Evolutionary conservation across 257 asterid species (phyloP).

Genomic region (Leonotis leonurus): DNA sequence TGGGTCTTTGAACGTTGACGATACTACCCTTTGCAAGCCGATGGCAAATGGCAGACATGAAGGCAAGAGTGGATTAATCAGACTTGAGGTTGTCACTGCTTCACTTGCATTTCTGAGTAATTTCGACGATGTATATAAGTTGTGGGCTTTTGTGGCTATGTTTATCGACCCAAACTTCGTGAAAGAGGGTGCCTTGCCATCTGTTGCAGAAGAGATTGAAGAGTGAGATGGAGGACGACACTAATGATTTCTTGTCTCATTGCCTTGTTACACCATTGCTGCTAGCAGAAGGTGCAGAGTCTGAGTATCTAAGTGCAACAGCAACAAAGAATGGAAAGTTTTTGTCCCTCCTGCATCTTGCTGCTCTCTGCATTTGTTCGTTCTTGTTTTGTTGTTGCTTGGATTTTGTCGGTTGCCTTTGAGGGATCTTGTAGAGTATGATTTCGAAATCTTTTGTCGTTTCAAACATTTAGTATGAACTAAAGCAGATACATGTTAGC

Average conservation of each 20-base stretch:
- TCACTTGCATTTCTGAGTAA: slow-evolving; percentile 80
- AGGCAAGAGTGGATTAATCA: slow-evolving; percentile 60
- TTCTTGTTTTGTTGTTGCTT: slow-evolving; percentile 42
- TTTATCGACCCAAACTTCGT: slow-evolving; percentile 70
- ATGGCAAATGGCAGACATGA: slow-evolving; percentile 68
- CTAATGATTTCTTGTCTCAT: slow-evolving; percentile 6
- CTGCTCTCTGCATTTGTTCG: slow-evolving; percentile 30
- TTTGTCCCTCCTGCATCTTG: slow-evolving; percentile 29
- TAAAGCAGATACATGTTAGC: slow-evolving; percentile 31
- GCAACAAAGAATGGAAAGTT: not conserved
- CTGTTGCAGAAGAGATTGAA: slow-evolving; percentile 58
- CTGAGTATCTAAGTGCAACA: not conserved
- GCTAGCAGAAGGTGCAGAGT: slow-evolving; percentile 10
- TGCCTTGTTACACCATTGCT: not conserved
- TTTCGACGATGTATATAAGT: slow-evolving; percentile 79
- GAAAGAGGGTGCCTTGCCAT: slow-evolving; percentile 55
- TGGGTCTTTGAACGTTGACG: slow-evolving; percentile 46
- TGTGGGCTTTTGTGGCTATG: slow-evolving; percentile 90
- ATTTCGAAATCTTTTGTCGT: slow-evolving; percentile 33
- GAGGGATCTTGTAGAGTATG: slow-evolving; percentile 41
- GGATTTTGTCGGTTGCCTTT: slow-evolving; percentile 26
- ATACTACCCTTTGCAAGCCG: slow-evolving; percentile 82
- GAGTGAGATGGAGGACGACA: slow-evolving; percentile 20
- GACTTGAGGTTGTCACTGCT: slow-evolving; percentile 93
- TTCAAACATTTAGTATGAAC: slow-evolving; percentile 36